Evolutionary conservation across 768 basidiomycete species (phyloP), one percentile per base, ranked within the genome.

Genomic region (Lactarius hatsudake): DNA sequence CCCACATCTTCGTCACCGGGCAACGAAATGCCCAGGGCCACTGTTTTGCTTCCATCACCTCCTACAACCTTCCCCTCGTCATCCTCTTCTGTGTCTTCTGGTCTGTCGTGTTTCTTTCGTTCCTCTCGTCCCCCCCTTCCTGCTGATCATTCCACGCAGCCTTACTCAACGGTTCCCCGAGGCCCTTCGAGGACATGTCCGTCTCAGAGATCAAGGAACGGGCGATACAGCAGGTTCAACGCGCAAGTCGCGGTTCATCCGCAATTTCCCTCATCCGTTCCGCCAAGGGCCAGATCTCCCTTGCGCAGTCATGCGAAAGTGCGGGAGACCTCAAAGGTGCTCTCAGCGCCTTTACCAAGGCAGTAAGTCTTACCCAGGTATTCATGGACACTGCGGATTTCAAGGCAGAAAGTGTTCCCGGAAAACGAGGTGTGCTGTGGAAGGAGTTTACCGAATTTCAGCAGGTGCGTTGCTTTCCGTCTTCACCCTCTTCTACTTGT

Each of bases 371-470:
- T 3, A 79, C 83, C 0, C 80, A 81, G 69, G 81, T 85, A 76
- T 80, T 85, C 55, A 83, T 89, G 80, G 83, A 86, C 56, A 83
- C 85, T 18, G 66, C 80, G 12, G 89, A 90, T 72, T 86, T 86
- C 74, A 77, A 75, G 63, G 73, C 78, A 26, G 84, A 85, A 67
- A 82, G 81, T 71, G 74, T 75, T 56, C 78, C 78, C 45, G 83
- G 81, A 51, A 83, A 82, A 67, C 81, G 81, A 65, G 86, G 86
- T 18, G 77, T 82, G 42, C 75, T 91, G 59, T 82, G 82, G 76
- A 86, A 83, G 76, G 89, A 90, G 71, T 82, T 90, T 63, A 72
- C 79, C 53, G 84, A 86, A 28, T 90, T 91, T 67, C 80, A 86
- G 72, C 81, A 84, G 80, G 91, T 92, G 71, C 38, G 83, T 79